Evolutionary conservation across 208 protist genomes (phyloP).

Genomic region (Spongospora subterranea): DNA sequence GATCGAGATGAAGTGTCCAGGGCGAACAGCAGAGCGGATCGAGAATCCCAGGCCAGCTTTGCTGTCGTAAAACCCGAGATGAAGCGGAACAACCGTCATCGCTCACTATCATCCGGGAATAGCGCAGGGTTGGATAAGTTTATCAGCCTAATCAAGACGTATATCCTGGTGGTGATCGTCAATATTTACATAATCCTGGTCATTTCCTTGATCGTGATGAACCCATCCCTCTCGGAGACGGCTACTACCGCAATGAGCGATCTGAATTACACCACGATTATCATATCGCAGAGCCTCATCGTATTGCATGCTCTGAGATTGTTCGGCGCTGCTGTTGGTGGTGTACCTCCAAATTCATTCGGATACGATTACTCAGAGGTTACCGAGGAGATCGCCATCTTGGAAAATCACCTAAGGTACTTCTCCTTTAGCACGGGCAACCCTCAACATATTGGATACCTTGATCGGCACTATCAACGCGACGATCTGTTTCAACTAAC

Average conservation of each 20-base stretch:
- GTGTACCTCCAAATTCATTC: neutral
- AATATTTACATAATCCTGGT: neutral
- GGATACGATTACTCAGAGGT: neutral
- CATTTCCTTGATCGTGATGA: neutral
- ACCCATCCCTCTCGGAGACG: neutral
- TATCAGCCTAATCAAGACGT: neutral
- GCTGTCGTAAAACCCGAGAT: neutral
- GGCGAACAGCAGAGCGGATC: neutral
- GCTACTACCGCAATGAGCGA: neutral
- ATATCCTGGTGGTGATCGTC: slow-evolving; percentile 5
- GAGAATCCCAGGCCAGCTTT: neutral
- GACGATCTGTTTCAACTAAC: neutral
- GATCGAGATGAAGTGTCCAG: neutral
- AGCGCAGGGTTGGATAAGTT: neutral
- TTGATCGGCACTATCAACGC: neutral
- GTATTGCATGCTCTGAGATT: neutral
- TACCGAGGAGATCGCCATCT: neutral
- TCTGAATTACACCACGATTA: neutral
- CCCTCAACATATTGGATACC: neutral
- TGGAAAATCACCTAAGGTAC: neutral
- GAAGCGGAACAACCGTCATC: neutral
- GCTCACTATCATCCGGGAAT: neutral
- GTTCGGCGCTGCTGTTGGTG: neutral
- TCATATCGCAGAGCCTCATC: neutral
- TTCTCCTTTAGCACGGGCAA: neutral